These are phyloP conservation scores for Ceratocystis harringtonii DNA, from an alignment of 2,329 filamentous ascomycete genomes.

Conservation along the genomic window DNA sequence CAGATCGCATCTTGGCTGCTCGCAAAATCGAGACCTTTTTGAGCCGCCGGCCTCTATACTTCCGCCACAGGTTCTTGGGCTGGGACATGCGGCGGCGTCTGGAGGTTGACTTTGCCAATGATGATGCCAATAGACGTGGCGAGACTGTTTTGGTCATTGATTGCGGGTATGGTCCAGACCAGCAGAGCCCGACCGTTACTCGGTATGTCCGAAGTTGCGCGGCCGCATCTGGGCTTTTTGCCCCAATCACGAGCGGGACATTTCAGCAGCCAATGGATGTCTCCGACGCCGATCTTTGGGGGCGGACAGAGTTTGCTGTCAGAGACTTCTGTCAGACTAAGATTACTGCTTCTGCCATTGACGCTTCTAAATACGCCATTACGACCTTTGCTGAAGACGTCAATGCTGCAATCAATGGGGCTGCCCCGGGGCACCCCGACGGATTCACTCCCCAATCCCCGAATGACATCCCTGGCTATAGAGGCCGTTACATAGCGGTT, in stretches of 20 bases:
- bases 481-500: conserved; percentile 64
- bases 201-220: conserved; percentile 29
- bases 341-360: conserved; percentile 57
- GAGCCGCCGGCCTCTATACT: conserved; percentile 57
- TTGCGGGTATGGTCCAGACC: conserved; percentile 50
- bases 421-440: conserved; percentile 8
- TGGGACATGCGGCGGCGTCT: conserved; percentile 87
- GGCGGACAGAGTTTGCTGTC: conserved; percentile 37
- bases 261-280: conserved; percentile 21
- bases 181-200: conserved; percentile 27
- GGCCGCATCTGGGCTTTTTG: not conserved
- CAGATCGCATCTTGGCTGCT: conserved; percentile 62
- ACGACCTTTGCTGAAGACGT: conserved; percentile 60
- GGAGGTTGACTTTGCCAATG: conserved; percentile 77
- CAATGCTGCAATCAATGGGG: conserved; percentile 1
- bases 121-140: conserved; percentile 60
- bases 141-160: conserved; percentile 63
- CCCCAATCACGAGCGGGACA: not conserved
- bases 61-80: conserved; percentile 59
- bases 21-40: conserved; percentile 68
- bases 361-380: conserved; percentile 57
- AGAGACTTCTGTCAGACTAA: conserved; percentile 42
- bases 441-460: not conserved
- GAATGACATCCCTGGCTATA: conserved; percentile 63
- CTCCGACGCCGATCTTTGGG: conserved; percentile 47